A percentile compares a stretch with the other conserved stretches of the same genome.
These are phyloP conservation scores for Russula vinacea DNA, from an alignment of 768 basidiomycete species.

Conservation along the genomic window DNA sequence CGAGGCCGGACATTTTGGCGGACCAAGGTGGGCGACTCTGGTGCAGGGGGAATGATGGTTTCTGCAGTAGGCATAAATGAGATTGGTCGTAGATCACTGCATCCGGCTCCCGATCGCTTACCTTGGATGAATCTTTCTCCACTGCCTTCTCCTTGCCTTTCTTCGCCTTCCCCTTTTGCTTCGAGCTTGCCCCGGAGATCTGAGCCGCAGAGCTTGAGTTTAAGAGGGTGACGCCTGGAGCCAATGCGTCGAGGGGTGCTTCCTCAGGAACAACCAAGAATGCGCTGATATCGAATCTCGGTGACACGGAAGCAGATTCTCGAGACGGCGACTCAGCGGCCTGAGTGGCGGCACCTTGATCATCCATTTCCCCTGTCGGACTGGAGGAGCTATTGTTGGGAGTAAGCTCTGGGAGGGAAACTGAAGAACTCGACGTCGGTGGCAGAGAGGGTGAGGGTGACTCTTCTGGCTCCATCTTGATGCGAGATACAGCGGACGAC, in stretches of 20 bases:
- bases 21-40: constrained; percentile 28
- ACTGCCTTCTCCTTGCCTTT: constrained; percentile 28
- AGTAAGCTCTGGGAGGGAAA: constrained; percentile 29
- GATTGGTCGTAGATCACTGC: background rate
- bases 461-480: constrained; percentile 26
- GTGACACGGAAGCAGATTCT: constrained; percentile 17
- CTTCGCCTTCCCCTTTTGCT: constrained; percentile 25
- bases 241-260: constrained; percentile 28
- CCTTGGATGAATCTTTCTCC: constrained; percentile 14
- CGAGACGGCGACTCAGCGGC: constrained; percentile 10
- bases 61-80: constrained; percentile 3
- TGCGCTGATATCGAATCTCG: constrained; percentile 26
- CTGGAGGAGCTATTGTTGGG: constrained; percentile 33
- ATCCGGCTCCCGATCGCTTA: background rate
- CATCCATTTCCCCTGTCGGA: constrained; percentile 26
- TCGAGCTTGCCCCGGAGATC: background rate
- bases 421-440: constrained; percentile 27
- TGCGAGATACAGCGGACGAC: constrained; percentile 11
- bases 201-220: background rate
- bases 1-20: constrained; percentile 20
- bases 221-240: constrained; percentile 29
- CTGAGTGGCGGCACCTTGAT: constrained; percentile 6
- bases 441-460: constrained; percentile 26
- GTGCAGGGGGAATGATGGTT: constrained; percentile 21
- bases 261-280: constrained; percentile 29